These are phyloP conservation scores for Solanum habrochaites DNA, from an alignment of 257 asterid species.

Conservation along the genomic window DNA sequence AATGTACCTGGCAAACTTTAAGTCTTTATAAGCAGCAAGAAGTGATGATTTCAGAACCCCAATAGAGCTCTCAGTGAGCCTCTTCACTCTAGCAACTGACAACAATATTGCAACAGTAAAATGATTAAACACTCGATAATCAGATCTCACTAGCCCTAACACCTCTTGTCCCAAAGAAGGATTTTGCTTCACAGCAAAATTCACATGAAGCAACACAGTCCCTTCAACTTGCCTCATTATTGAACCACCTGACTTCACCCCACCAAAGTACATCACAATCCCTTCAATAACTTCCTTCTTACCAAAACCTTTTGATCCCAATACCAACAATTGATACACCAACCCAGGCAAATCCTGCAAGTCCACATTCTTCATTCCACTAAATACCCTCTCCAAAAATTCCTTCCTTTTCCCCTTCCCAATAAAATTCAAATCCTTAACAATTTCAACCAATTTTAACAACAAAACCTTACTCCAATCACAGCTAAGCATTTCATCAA, in stretches of 20 bases:
- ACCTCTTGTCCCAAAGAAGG: constrained; percentile 78
- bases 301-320: constrained; percentile 67
- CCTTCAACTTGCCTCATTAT: constrained; percentile 75
- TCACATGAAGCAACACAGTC: constrained; percentile 80
- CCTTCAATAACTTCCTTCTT: constrained; percentile 78
- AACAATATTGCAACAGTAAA: constrained; percentile 61
- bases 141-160: constrained; percentile 51
- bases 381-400: constrained; percentile 46
- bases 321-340: constrained; percentile 69
- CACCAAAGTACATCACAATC: constrained; percentile 59
- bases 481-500: constrained; percentile 30
- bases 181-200: constrained; percentile 83
- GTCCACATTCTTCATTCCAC: constrained; percentile 49
- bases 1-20: constrained; percentile 48
- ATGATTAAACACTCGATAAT: constrained; percentile 65
- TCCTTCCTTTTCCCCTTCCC: constrained; percentile 45
- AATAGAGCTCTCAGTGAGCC: constrained; percentile 55
- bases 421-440: constrained; percentile 44
- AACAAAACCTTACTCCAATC: constrained; percentile 58
- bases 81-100: constrained; percentile 70
- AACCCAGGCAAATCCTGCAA: constrained; percentile 75
- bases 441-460: constrained; percentile 59
- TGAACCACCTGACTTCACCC: constrained; percentile 29
- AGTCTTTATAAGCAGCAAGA: constrained; percentile 61
- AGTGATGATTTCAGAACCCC: constrained; percentile 55